Base-by-base conservation (phyloP, 441 rosid species). In the Sinapis alba region DNA sequence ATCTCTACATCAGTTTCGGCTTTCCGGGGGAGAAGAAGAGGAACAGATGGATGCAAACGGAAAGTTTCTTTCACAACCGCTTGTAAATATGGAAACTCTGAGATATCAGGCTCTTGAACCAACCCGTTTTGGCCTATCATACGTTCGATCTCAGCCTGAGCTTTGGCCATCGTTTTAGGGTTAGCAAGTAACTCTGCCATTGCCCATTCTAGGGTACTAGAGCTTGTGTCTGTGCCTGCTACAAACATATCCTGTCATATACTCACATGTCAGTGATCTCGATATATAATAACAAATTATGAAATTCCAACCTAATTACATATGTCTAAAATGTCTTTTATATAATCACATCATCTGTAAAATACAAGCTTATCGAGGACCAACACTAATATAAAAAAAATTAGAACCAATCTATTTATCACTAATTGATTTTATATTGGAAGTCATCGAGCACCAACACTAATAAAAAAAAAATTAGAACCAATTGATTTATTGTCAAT, bases 171-270 rank as follows among this genome's bases (percentile, higher is more conserved):
- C 2, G 23, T 65, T 16, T 28, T 18, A n/a, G 79, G 79, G 19
- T 60, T 61, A 6, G 28, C 61, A 8, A 88, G 80, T 43, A 91
- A 61, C 18, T 89, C 93, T 7, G 87, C 45, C 94, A 88, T 82
- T 10, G 88, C 90, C 88, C 92, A 89, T 36, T 91, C 96, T 15
- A 89, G 6, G 12, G 90, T 84, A 70, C 69, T 81, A 18, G 96
- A 79, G 68, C 82, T 86, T 30, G 90, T 83, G 18, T 86, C 86
- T 0, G 87, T 84, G 3, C 89, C 92, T 0, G 74, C 79, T 1
- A 3, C 0, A 57, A 78, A 78, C 68, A 89, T 34, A 34, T 76
- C 84, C 89, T 58, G 66, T 6, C 4, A 57, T 51, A 21, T 34
- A 28, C 30, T 9, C 8, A 27, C 65, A 60, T 30, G 9, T 9